Base-by-base conservation (phyloP, 2,329 filamentous ascomycete species). In the Emydomyces testavorans region DNA sequence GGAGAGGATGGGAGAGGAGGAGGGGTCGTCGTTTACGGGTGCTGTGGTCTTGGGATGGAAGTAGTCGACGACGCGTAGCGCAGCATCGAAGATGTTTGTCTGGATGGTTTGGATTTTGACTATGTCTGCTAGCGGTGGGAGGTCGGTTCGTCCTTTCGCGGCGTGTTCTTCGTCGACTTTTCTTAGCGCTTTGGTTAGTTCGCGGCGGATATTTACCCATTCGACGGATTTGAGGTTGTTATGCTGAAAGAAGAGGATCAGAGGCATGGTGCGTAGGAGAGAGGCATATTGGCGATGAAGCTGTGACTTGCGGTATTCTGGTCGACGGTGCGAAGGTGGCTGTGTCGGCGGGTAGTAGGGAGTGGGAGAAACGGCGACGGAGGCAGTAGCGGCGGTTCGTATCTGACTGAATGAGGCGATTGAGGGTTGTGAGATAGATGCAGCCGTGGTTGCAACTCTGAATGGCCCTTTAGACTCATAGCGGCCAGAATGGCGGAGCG, bases 261-360 rank as follows among this genome's bases (percentile, higher is more conserved):
- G 68, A 34, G 89, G 88, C 8, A 85, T 83, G 18, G 87, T 87
- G 51, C 85, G 85, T 50, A 95, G 78, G 52, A 94, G 73, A 39
- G 89, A 92, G 44, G 89, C 86, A 69, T 95, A 95, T 58, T 84
- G 80, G 50, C 89, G 80, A 56, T 83, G 78, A 16, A 96, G 75
- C 68, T 98, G 92, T 13, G 88, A 83, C 70, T 96, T 94, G 64
- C 90, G 83, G 60, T 83, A 83, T 62, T 94, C 84, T 39, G 89
- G 78, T 16, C 82, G 83, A 62, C 90, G 85, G 63, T 93, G 83
- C 47, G 85, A 94, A 3, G 86, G 87, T 2, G 89, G 90, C 66
- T 95, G 88, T 1, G 80, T 83, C 0, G 80, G 62, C 45, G 77
- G 74, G 56, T 72, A 75, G 26, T 70, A 61, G 18, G 78, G 68